Base-by-base conservation (phyloP, 2,329 filamentous ascomycete genomes). In the Xenoacremonium recifei region DNA sequence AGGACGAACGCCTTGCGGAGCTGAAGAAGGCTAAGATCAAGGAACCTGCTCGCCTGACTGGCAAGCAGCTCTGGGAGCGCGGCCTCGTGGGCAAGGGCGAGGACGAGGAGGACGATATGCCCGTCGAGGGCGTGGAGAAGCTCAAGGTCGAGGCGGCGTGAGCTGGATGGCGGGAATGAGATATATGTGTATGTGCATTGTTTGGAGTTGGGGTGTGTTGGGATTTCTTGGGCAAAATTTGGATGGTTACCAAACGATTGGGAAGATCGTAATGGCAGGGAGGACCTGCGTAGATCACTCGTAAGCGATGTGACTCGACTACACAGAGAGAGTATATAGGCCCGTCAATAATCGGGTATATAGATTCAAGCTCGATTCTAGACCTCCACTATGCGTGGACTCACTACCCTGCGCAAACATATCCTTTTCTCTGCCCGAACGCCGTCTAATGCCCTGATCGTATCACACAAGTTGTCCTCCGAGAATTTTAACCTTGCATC, bases 1-100 rank as follows among this genome's bases (percentile, higher is more conserved):
- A 87, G 64, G 89, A 92, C 51, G 87, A 92, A 55, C 80, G 87
- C 50, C 73, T 83, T 23, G 89, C 91, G 37, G 91, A 95, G 69
- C 80, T 89, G 69, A 90, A 88, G 68, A 85, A 89, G 70, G 81
- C 83, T 15, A 85, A 74, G 58, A 75, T 82, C 45, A 93, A 89
- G 73, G 87, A 88, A 47, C 81, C 87, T 13, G 78, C 84, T 29
- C 84, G 76, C 59, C 66, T 91, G 52, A 84, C 87, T 1, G 88
- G 87, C 15, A 83, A 72, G 59, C 85, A 92, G 61, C 71, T 92
- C 27, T 92, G 87, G 85, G 86, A 91, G 72, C 76, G 76, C 37
- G 87, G 87, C 20, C 65, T 91, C 57, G 85, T 70, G 37, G 75
- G 80, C 35, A 87, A 84, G 68, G 75, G 66, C 48, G 84, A 85